Conservation (phyloP, 257 asterid genomes). For the Fraxinus pennsylvanica region DNA sequence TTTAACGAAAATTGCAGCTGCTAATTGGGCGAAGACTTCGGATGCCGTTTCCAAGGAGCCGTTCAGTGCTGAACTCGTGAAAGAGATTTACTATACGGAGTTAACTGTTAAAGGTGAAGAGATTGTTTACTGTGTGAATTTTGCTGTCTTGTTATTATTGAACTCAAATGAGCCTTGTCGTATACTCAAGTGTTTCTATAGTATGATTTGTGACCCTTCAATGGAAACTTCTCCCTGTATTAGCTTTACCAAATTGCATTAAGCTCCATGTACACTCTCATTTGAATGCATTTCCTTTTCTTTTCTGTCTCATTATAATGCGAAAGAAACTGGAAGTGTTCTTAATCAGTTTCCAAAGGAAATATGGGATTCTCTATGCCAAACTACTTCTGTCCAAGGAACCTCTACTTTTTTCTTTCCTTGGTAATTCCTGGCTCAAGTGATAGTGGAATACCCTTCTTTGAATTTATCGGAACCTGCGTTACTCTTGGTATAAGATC, state of each 20-base stretch:
- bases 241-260: not conserved
- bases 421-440: not conserved
- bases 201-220: not conserved
- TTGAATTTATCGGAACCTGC: not conserved
- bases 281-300: not conserved
- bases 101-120: conserved; percentile 68
- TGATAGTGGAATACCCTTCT: not conserved
- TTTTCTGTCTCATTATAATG: not conserved
- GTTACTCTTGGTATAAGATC: not conserved
- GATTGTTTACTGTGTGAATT: not conserved
- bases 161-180: not conserved
- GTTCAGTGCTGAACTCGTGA: conserved; percentile 73
- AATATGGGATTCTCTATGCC: not conserved
- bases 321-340: not conserved
- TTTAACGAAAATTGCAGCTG: conserved; percentile 73
- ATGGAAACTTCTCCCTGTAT: not conserved
- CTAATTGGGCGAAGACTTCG: conserved; percentile 67
- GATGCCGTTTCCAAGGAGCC: conserved; percentile 58
- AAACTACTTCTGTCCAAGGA: not conserved
- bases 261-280: not conserved
- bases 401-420: not conserved
- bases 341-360: not conserved
- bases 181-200: not conserved
- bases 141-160: conserved; percentile 1
- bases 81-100: conserved; percentile 79